These are phyloP conservation scores for Solanum verrucosum DNA, from an alignment of 257 asterid species.

Conservation along the genomic window DNA sequence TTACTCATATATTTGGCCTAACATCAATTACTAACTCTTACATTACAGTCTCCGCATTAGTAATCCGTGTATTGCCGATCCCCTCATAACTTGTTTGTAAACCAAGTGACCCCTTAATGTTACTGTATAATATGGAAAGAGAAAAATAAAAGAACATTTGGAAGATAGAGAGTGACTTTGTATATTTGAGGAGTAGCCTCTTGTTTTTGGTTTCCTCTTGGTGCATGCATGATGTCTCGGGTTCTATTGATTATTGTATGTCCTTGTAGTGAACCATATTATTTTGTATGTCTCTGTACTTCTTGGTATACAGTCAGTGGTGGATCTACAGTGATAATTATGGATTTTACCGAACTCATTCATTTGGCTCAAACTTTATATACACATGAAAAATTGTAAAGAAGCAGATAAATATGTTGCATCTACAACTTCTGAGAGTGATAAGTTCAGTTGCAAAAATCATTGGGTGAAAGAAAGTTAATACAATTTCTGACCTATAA, in stretches of 20 bases:
- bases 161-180: background rate
- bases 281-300: background rate
- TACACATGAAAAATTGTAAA: background rate
- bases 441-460: background rate
- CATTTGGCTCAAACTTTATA: background rate
- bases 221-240: background rate
- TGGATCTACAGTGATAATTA: background rate
- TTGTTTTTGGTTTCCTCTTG: background rate
- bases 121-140: background rate
- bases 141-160: background rate
- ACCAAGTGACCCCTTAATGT: background rate
- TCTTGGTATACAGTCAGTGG: background rate
- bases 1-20: background rate
- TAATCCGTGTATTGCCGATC: background rate
- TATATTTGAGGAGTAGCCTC: background rate
- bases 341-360: background rate
- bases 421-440: background rate
- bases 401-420: background rate
- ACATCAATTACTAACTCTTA: background rate
- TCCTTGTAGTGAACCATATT: background rate
- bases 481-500: background rate
- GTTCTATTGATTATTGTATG: background rate
- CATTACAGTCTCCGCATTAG: background rate
- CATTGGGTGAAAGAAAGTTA: background rate
- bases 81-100: background rate